Evolutionary conservation across 1,284 basidiomycete species (phyloP).

Genomic region (Vanrija humicola): DNA sequence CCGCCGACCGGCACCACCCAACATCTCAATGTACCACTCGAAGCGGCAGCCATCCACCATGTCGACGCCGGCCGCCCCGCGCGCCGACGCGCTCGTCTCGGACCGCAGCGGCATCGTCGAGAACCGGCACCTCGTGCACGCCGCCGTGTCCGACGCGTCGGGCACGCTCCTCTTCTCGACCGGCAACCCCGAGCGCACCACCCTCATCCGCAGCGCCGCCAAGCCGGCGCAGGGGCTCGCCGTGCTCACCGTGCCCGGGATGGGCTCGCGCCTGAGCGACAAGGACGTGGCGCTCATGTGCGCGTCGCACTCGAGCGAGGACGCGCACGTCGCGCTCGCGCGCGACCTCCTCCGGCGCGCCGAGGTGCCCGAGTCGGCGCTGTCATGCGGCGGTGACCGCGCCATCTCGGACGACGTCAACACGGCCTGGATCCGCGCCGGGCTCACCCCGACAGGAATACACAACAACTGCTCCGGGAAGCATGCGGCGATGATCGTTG

Average conservation of each 20-base stretch:
- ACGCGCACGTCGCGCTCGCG: not conserved
- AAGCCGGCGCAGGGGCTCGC: constrained; percentile 4
- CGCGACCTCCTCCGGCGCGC: not conserved
- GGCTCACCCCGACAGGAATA: not conserved
- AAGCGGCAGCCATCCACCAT: no score
- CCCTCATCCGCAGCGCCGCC: constrained; percentile 2
- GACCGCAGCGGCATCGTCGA: constrained; percentile 8
- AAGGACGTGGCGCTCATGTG: constrained; percentile 5
- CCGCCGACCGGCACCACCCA: no score
- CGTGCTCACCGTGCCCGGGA: not conserved
- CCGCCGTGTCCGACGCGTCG: not conserved
- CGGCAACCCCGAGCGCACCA: not conserved
- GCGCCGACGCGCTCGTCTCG: constrained; percentile 6
- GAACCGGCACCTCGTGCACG: constrained; percentile 6
- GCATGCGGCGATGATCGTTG: constrained; percentile 2
- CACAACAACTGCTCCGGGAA: constrained; percentile 7
- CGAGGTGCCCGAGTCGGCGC: not conserved
- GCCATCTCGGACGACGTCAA: not conserved
- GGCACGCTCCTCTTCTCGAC: not conserved
- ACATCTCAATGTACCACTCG: no score
- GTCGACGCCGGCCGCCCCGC: not conserved
- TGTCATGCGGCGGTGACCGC: not conserved
- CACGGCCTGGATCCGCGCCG: not conserved
- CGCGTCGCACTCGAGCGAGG: constrained; percentile 2
- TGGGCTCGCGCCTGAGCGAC: not conserved